Evolutionary conservation across 495 filamentous ascomycete species (phyloP).

Genomic region (Sordaria brevicollis): DNA sequence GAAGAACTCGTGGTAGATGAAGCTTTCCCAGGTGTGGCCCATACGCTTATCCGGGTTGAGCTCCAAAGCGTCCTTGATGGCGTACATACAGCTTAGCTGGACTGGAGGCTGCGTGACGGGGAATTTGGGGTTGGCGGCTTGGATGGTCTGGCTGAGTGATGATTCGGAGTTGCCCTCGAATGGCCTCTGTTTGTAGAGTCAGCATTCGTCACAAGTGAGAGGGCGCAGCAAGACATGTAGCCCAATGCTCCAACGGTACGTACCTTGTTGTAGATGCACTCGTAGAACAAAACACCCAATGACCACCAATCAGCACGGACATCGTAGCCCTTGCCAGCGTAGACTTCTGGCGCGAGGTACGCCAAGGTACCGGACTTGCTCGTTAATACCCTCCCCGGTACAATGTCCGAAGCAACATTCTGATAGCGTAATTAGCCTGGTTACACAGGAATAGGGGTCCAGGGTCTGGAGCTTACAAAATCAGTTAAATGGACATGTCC

Average conservation of each 20-base stretch:
- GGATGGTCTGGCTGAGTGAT: conserved; percentile 67
- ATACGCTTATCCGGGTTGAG: conserved; percentile 71
- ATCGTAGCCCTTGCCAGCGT: conserved; percentile 75
- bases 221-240: background rate
- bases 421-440: conserved; percentile 26
- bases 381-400: conserved; percentile 68
- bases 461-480: conserved; percentile 55
- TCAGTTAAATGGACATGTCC: conserved; percentile 97
- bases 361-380: conserved; percentile 96
- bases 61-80: conserved; percentile 72
- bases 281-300: conserved; percentile 90
- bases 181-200: conserved; percentile 49
- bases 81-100: conserved; percentile 72
- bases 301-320: conserved; percentile 98
- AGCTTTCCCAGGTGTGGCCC: conserved; percentile 70
- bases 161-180: conserved; percentile 84
- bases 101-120: conserved; percentile 85
- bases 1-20: conserved; percentile 84
- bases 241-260: conserved; percentile 9
- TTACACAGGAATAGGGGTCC: background rate
- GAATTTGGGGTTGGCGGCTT: conserved; percentile 73
- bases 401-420: conserved; percentile 95
- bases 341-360: conserved; percentile 94
- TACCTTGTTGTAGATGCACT: conserved; percentile 99
- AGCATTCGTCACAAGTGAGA: conserved; percentile 14